Evolutionary conservation across 2,329 filamentous ascomycete species (phyloP).

Genomic region (Neopestalotiopsis clavispora): DNA sequence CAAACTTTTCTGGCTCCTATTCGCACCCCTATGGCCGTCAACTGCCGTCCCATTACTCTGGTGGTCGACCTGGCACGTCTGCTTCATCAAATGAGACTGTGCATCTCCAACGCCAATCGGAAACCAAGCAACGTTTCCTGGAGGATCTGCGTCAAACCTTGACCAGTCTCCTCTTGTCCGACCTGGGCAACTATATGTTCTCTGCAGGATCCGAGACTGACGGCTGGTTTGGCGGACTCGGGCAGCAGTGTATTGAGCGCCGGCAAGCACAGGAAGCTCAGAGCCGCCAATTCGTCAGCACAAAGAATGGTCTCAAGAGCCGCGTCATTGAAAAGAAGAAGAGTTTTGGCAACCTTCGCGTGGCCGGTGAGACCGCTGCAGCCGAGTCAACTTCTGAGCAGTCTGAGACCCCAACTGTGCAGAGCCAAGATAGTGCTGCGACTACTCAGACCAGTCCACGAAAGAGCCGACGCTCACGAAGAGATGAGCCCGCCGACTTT

Average conservation of each 20-base stretch:
- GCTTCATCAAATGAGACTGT: slow-evolving; percentile 72
- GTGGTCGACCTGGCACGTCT: slow-evolving; percentile 66
- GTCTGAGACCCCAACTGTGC: slow-evolving; percentile 41
- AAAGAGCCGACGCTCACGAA: slow-evolving; percentile 34
- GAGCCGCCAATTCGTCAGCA: slow-evolving; percentile 43
- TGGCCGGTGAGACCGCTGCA: slow-evolving; percentile 45
- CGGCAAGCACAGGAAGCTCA: slow-evolving; percentile 60
- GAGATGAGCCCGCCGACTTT: slow-evolving; percentile 60
- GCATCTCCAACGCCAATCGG: slow-evolving; percentile 62
- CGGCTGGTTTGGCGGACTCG: slow-evolving; percentile 76
- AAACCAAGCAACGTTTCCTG: slow-evolving; percentile 81
- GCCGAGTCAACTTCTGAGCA: slow-evolving; percentile 42
- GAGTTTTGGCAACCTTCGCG: slow-evolving; percentile 69
- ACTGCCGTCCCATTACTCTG: slow-evolving; percentile 50
- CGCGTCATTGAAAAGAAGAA: slow-evolving; percentile 67
- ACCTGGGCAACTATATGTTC: slow-evolving; percentile 86
- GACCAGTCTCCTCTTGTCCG: slow-evolving; percentile 84
- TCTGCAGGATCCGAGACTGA: slow-evolving; percentile 93
- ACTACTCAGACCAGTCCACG: slow-evolving; percentile 44
- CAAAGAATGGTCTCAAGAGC: slow-evolving; percentile 51
- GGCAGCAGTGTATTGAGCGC: slow-evolving; percentile 68
- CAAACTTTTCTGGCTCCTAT: slow-evolving; percentile 59
- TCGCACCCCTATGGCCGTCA: slow-evolving; percentile 47
- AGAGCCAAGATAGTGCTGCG: slow-evolving; percentile 47
- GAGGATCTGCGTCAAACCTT: slow-evolving; percentile 78